Conservation (phyloP, 2,329 filamentous ascomycete species). For the Teratosphaeria zuluensis region DNA sequence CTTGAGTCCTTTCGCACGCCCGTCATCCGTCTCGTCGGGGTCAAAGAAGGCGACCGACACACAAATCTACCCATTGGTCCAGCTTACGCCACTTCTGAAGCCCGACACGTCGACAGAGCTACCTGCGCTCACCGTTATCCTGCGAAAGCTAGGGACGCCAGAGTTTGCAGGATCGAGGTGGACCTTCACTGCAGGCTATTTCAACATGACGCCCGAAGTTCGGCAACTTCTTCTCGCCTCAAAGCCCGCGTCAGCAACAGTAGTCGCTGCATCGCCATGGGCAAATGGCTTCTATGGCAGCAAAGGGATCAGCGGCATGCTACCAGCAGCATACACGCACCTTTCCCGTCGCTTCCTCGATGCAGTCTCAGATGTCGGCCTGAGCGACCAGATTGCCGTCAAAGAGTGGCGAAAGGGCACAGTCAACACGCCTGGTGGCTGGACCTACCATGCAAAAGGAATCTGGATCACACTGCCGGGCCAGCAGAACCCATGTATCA, state of each 20-base stretch:
- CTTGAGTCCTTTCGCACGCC: conserved; percentile 55
- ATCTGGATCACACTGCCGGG: conserved; percentile 72
- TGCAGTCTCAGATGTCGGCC: conserved; percentile 44
- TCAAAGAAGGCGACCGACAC: conserved; percentile 47
- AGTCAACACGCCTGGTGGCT: conserved; percentile 70
- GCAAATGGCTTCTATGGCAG: conserved; percentile 94
- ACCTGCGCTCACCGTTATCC: conserved; percentile 65
- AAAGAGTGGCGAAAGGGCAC: conserved; percentile 83
- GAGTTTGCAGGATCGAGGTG: conserved; percentile 63
- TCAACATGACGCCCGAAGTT: conserved; percentile 84
- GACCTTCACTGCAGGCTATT: conserved; percentile 97
- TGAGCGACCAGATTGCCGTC: conserved; percentile 54
- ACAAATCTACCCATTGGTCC: conserved; percentile 73
- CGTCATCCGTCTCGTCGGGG: conserved; percentile 11
- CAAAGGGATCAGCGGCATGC: conserved; percentile 75
- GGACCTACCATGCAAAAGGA: conserved; percentile 98
- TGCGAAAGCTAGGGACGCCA: conserved; percentile 54
- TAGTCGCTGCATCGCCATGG: conserved; percentile 84
- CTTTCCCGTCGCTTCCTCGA: conserved; percentile 74
- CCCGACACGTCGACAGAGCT: conserved; percentile 82
- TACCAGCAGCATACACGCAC: conserved; percentile 86
- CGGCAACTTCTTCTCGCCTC: conserved; percentile 70
- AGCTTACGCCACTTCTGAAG: conserved; percentile 74
- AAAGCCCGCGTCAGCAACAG: conserved; percentile 59
- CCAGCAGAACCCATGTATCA: conserved; percentile 60